Conservation (phyloP, 805 yeast genomes). For the Blastobotrys mokoenaii region DNA sequence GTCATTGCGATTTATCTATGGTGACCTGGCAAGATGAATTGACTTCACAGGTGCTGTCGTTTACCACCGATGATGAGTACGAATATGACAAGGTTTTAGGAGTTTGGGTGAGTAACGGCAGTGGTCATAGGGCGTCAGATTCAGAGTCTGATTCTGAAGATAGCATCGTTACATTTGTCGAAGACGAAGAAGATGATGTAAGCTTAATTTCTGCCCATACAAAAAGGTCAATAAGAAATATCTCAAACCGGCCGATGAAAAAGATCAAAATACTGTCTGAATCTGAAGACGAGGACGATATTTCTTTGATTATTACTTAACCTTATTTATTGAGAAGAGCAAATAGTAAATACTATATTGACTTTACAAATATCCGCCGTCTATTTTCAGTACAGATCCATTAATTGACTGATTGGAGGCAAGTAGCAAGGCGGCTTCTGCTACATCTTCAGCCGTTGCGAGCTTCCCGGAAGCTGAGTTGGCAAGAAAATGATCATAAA, state of each 20-base stretch:
- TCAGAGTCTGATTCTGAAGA: too few species aligned
- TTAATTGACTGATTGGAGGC: conserved; percentile 12
- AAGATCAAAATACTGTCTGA: too few species aligned
- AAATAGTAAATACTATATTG: background rate
- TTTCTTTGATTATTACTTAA: background rate
- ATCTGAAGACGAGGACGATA: background rate
- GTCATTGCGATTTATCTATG: too few species aligned
- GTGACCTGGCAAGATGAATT: too few species aligned
- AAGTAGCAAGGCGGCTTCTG: conserved; percentile 16
- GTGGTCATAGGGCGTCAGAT: too few species aligned
- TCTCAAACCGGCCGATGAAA: too few species aligned
- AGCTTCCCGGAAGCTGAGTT: conserved; percentile 7
- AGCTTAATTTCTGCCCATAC: background rate
- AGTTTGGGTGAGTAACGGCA: too few species aligned
- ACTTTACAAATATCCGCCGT: conserved; percentile 13
- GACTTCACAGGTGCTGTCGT: too few species aligned
- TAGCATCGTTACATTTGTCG: background rate
- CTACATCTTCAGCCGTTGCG: conserved; percentile 13
- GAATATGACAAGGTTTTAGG: too few species aligned
- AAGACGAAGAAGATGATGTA: conserved; percentile 1
- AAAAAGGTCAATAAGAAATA: too few species aligned
- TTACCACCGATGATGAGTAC: too few species aligned
- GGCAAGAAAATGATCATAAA: conserved; percentile 8
- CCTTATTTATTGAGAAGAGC: too few species aligned
- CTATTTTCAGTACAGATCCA: conserved; percentile 13